Evolutionary conservation across 2,329 filamentous ascomycete genomes (phyloP), one percentile per base, ranked within the genome.

Genomic region (Cladorrhinum sp.): DNA sequence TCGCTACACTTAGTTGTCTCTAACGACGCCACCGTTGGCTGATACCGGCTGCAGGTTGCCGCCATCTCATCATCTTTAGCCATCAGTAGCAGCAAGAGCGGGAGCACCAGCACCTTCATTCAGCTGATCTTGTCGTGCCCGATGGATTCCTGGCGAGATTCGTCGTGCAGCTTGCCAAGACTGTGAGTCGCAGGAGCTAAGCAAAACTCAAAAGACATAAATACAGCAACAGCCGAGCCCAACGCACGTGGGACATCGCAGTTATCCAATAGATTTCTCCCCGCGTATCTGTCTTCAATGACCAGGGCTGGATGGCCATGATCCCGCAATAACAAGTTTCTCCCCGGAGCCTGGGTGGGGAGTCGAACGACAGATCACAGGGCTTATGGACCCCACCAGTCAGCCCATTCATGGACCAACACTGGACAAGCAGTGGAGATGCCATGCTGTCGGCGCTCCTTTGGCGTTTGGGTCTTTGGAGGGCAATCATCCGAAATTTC

Each of bases 121-220:
- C 38, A 38, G 53, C 53, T 56, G 53, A 56, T 56, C 41, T 56
- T 23, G 53, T 24, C 18, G 24, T 49, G 23, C 38, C 36, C 32
- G 36, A 55, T 27, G 27, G 45, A 20, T 24, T 24, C 24, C 38
- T 49, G 54, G 24, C 32, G 54, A 27, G n/a, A 25, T 23, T 36
- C 32, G 50, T 9, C 45, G 41, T 61, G 51, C 59, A 55, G 53
- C 36, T n/a, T 57, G 60, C 60, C 55, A 64, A 64, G 62, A 50
- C 36, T n/a, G 18, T 27, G 38, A 41, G 38, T 16, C 61, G 63
- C 63, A 61, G 58, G 54, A 59, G 60, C 58, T 64, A 58, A 59
- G 18, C 38, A 24, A 32, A 53, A 56, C 20, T 41, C 38, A 29
- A 36, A 20, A 54, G 51, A 54, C 13, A 38, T 20, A 22, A 4